These are phyloP conservation scores for Bigelowiella natans DNA, from an alignment of 78 protist genomes.

Conservation along the genomic window DNA sequence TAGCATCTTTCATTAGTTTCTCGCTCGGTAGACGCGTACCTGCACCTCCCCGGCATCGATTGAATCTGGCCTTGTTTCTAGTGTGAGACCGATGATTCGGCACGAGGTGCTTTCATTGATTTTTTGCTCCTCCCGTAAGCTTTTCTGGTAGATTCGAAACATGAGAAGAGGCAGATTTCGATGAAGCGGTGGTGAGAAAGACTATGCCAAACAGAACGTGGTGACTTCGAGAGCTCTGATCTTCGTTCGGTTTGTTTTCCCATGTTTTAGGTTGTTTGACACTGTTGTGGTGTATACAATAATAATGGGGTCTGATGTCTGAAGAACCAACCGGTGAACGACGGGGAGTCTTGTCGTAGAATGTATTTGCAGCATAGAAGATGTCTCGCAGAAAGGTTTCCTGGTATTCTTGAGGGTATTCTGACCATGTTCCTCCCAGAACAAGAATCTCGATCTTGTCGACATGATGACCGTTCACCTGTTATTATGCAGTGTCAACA, in stretches of 20 bases:
- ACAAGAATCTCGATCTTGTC: constrained; percentile 1
- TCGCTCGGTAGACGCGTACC: too few relatives aligned
- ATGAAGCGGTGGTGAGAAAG: too few relatives aligned
- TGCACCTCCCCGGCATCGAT: neutral
- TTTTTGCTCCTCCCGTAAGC: neutral
- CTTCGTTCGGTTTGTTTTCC: too few relatives aligned
- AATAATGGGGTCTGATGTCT: too few relatives aligned
- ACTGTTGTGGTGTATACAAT: too few relatives aligned
- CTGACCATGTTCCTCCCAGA: constrained; percentile 9
- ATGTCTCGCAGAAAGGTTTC: neutral
- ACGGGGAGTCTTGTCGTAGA: neutral
- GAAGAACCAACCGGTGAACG: too few relatives aligned
- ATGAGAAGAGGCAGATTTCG: too few relatives aligned
- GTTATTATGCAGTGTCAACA: neutral
- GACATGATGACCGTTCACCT: neutral
- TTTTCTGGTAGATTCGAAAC: neutral
- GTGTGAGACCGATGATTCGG: neutral
- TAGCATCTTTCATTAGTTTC: too few relatives aligned
- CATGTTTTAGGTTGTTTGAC: too few relatives aligned
- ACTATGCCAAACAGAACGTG: too few relatives aligned
- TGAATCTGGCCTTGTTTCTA: neutral
- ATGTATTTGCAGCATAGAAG: neutral
- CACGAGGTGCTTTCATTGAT: neutral
- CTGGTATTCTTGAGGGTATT: constrained; percentile 4
- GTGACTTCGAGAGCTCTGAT: too few relatives aligned